Evolutionary conservation across 257 asterid genomes (phyloP).

Genomic region (Cruciata laevipes): DNA sequence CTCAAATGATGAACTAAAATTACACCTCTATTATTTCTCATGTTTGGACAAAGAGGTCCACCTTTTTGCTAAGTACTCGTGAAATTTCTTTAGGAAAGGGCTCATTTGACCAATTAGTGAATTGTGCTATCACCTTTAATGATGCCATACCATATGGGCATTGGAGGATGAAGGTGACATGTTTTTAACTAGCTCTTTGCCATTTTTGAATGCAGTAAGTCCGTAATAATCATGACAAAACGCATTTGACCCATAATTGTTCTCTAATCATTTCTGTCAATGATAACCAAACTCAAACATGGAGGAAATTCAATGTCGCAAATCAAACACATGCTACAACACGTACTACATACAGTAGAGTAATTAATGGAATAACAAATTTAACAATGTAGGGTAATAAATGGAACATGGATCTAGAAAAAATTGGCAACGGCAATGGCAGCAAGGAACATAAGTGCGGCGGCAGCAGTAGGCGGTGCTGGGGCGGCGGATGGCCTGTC

Average conservation of each 20-base stretch:
- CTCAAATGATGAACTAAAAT: too few species aligned
- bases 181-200: background rate
- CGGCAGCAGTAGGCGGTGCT: constrained; percentile 1
- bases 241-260: background rate
- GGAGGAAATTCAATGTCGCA: background rate
- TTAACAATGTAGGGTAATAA: background rate
- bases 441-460: background rate
- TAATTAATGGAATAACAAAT: background rate
- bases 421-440: constrained; percentile 5
- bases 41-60: too few species aligned
- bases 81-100: too few species aligned
- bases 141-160: background rate
- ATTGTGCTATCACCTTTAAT: too few species aligned
- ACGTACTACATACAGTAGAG: background rate
- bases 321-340: background rate
- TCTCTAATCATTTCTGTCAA: background rate
- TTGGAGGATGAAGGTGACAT: background rate
- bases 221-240: too few species aligned
- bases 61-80: too few species aligned
- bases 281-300: background rate
- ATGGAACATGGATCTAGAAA: constrained; percentile 7
- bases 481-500: constrained; percentile 6
- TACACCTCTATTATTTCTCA: too few species aligned
- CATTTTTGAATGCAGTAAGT: background rate
- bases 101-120: too few species aligned